Conservation (phyloP, 768 basidiomycete genomes). For the Dendrothele bispora region DNA sequence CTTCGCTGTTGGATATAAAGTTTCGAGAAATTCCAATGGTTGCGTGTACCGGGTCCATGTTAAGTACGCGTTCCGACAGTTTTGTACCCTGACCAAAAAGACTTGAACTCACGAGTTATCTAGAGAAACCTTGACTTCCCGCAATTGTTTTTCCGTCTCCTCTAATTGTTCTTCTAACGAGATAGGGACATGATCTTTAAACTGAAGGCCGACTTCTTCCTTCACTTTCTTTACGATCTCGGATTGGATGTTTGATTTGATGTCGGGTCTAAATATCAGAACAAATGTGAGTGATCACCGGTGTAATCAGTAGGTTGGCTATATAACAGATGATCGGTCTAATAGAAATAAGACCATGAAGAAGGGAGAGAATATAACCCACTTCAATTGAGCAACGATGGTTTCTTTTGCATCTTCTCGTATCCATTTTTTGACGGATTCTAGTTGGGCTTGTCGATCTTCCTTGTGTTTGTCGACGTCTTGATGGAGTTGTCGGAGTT, state of each 20-base stretch:
- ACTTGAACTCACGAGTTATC: conserved; percentile 50
- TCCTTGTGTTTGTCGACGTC: conserved; percentile 15
- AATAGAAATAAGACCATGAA: too few relatives aligned
- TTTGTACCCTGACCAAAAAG: too few relatives aligned
- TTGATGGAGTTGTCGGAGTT: conserved; percentile 1
- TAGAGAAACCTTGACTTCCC: conserved; percentile 43
- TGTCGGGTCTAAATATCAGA: conserved; percentile 14
- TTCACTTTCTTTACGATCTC: conserved; percentile 45
- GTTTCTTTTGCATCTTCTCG: conserved; percentile 20
- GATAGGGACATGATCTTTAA: conserved; percentile 47
- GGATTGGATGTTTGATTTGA: conserved; percentile 36
- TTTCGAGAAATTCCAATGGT: not conserved
- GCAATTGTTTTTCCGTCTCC: conserved; percentile 43
- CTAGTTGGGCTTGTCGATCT: conserved; percentile 9
- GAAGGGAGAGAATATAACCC: too few relatives aligned
- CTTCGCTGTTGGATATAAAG: conserved; percentile 6
- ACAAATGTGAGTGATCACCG: too few relatives aligned
- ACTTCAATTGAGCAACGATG: conserved; percentile 33
- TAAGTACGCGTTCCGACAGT: too few relatives aligned
- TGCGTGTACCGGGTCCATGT: too few relatives aligned
- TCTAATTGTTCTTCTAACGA: conserved; percentile 42
- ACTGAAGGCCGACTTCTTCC: conserved; percentile 47
- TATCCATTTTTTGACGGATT: conserved; percentile 24
- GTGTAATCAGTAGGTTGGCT: too few relatives aligned
- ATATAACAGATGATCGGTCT: too few relatives aligned